These are phyloP conservation scores for Rhodomyrtus psidioides DNA, from an alignment of 441 rosid species.

Conservation along the genomic window DNA sequence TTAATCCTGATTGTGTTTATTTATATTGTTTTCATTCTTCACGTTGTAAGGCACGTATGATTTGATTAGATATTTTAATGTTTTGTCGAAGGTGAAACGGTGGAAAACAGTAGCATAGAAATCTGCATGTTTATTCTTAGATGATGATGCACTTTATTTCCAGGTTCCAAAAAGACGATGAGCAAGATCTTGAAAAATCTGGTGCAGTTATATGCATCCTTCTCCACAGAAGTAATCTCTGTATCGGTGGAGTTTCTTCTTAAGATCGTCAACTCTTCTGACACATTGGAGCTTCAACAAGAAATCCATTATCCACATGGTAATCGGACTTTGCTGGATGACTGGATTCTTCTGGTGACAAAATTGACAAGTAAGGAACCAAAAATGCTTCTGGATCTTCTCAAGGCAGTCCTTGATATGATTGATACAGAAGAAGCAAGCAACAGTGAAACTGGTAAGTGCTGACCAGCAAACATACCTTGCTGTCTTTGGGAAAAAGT, in stretches of 20 bases:
- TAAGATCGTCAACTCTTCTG: constrained; percentile 45
- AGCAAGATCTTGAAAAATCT: constrained; percentile 48
- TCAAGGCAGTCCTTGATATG: constrained; percentile 52
- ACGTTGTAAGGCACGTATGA: neutral
- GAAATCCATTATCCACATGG: constrained; percentile 20
- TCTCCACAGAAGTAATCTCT: constrained; percentile 63
- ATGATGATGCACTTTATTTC: constrained; percentile 10
- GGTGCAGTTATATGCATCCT: constrained; percentile 52
- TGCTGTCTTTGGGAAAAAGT: neutral
- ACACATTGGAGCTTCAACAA: constrained; percentile 25
- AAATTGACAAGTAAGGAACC: constrained; percentile 72
- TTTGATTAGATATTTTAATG: neutral
- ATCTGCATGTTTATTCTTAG: neutral
- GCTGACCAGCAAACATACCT: neutral
- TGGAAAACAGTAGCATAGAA: neutral
- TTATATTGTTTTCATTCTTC: neutral
- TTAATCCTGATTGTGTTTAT: neutral
- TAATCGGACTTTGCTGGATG: constrained; percentile 26
- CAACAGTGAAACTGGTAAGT: constrained; percentile 45
- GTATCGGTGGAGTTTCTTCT: constrained; percentile 56
- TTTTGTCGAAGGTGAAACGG: neutral
- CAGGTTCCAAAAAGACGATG: constrained; percentile 57
- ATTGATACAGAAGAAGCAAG: constrained; percentile 37
- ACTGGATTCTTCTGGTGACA: constrained; percentile 55
- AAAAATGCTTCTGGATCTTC: constrained; percentile 60